Conservation (phyloP, 768 basidiomycete genomes). For the Amanita brunnescens region DNA sequence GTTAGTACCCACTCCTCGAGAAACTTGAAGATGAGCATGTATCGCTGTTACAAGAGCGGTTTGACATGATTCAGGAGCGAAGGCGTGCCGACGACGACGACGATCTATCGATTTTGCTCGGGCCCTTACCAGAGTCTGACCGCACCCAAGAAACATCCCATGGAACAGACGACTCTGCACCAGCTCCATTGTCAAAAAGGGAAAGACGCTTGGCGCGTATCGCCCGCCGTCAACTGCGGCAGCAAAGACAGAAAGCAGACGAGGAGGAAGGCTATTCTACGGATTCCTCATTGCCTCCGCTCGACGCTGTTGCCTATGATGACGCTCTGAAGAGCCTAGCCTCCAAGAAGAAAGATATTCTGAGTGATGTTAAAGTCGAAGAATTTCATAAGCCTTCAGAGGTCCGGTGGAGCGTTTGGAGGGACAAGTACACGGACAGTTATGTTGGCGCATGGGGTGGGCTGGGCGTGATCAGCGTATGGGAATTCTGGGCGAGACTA, state of each 20-base stretch:
- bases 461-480: conserved; percentile 75
- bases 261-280: conserved; percentile 84
- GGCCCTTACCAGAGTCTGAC: conserved; percentile 28
- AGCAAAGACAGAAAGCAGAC: conserved; percentile 14
- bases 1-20: conserved; percentile 70
- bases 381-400: conserved; percentile 77
- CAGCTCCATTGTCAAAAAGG: conserved; percentile 38
- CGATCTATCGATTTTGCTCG: conserved; percentile 66
- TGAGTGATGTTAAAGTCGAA: conserved; percentile 74
- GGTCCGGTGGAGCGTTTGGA: conserved; percentile 64
- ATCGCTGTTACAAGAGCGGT: conserved; percentile 66
- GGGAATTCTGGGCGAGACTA: conserved; percentile 91
- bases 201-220: conserved; percentile 53
- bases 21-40: conserved; percentile 68
- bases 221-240: conserved; percentile 43
- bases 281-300: conserved; percentile 60
- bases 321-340: conserved; percentile 49
- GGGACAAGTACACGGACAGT: conserved; percentile 66
- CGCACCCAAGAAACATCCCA: conserved; percentile 11
- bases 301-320: conserved; percentile 63
- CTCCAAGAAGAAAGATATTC: conserved; percentile 43
- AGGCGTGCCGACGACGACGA: conserved; percentile 72
- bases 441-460: conserved; percentile 91
- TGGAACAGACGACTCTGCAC: background rate
- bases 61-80: conserved; percentile 59